Base-by-base conservation (phyloP, 108 stramenopile genomes). In the Skeletonema potamos region DNA sequence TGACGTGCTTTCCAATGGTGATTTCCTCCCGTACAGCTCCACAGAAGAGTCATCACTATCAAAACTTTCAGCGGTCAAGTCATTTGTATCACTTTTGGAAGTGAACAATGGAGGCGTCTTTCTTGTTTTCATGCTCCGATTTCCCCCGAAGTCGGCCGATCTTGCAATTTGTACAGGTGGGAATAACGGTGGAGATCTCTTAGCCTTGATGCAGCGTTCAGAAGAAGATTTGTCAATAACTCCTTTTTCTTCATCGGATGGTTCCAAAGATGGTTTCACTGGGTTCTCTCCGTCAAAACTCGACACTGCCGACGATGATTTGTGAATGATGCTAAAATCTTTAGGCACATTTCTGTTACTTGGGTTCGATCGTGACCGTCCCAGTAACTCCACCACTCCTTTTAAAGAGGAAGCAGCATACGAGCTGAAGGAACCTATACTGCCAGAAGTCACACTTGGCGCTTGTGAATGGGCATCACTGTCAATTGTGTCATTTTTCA, bases 1-100 rank as follows among this genome's bases (percentile, higher is more conserved):
- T n/a, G n/a, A n/a, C n/a, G n/a, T n/a, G n/a, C n/a, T n/a, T n/a
- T n/a, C 32, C 27, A 46, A 18, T 33, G 61, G 51, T 0, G 48
- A 46, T 44, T 62, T 70, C 61, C 76, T 36, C 17, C 68, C 68
- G 58, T 71, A 71, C 65, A 69, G 46, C 30, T 71, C 70, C 17
- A 71, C 37, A 17, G 77, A 78, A 36, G 70, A 71, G 51, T 78
- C 77, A 29, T 78, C 77, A 66, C 77, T 78, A 46, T 78, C 70
- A 18, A 34, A 61, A 56, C 33, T 66, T 41, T 41, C 39, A n/a
- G 39, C 4, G n/a, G 15, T 15, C 13, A 41, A n/a, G n/a, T 9
- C 6, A 3, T 51, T 22, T 9, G 18, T 51, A 3, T 51, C 48
- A 22, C 22, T 51, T 24, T 51, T 51, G 48, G 48, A 51, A 2